Evolutionary conservation across 129 eudicot species (phyloP).

Genomic region (carrot (Daucus carota)): DH1_v3.0 NC_030383.2:47735501-47736000

Average conservation of each 20-base stretch:
- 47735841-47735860: neutral
- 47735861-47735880: too few species aligned
- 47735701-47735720: neutral
- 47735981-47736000: too few species aligned
- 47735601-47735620: neutral
- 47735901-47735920: too few species aligned
- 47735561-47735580: neutral
- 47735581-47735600: neutral
- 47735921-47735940: too few species aligned
- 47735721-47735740: neutral
- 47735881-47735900: too few species aligned
- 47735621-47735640: neutral
- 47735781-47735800: too few species aligned
- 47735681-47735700: neutral
- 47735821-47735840: too few species aligned
- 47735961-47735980: too few species aligned
- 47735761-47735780: too few species aligned
- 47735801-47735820: too few species aligned
- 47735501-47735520: neutral
- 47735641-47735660: neutral
- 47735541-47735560: neutral
- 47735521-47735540: neutral
- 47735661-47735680: neutral
- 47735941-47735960: too few species aligned
- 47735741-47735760: too few species aligned